Conservation (phyloP, 2,329 filamentous ascomycete genomes). For the Daldinia sp. region DNA sequence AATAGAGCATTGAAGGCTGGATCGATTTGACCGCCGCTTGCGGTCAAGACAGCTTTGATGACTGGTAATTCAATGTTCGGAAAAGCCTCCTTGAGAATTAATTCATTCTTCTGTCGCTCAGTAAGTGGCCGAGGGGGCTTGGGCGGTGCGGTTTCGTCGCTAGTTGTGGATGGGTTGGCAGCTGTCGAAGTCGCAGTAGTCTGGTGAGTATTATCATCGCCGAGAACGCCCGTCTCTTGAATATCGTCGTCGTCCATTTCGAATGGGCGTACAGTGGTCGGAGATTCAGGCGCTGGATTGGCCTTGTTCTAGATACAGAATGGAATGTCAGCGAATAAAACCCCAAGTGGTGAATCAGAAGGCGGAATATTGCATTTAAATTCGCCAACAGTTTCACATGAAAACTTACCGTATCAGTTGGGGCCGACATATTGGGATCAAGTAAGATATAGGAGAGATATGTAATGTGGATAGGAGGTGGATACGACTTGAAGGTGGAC, state of each 20-base stretch:
- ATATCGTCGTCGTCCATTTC: conserved; percentile 78
- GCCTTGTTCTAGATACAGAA: conserved; percentile 55
- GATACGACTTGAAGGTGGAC: conserved; percentile 4
- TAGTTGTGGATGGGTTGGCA: conserved; percentile 53
- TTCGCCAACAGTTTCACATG: conserved; percentile 32
- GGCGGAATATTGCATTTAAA: conserved; percentile 29
- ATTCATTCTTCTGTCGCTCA: conserved; percentile 85
- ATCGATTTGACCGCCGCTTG: conserved; percentile 89
- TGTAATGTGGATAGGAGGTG: conserved; percentile 7
- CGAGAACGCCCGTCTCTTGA: conserved; percentile 68
- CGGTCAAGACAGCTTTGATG: conserved; percentile 87
- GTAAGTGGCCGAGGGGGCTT: conserved; percentile 88
- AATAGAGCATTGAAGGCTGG: conserved; percentile 95
- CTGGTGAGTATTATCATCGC: conserved; percentile 55
- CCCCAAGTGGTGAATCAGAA: neutral
- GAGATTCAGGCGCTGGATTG: conserved; percentile 68
- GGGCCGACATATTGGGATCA: conserved; percentile 50
- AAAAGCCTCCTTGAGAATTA: conserved; percentile 93
- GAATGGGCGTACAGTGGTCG: conserved; percentile 73
- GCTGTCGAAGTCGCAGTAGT: conserved; percentile 49
- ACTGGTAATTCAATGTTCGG: conserved; percentile 83
- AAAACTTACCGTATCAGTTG: conserved; percentile 51
- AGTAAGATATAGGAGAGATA: conserved; percentile 8
- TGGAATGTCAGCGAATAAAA: conserved; percentile 34
- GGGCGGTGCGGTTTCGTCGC: conserved; percentile 65